Evolutionary conservation across 768 basidiomycete species (phyloP), one percentile per base, ranked within the genome.

Genomic region (Rhodotorula diobovata): DNA sequence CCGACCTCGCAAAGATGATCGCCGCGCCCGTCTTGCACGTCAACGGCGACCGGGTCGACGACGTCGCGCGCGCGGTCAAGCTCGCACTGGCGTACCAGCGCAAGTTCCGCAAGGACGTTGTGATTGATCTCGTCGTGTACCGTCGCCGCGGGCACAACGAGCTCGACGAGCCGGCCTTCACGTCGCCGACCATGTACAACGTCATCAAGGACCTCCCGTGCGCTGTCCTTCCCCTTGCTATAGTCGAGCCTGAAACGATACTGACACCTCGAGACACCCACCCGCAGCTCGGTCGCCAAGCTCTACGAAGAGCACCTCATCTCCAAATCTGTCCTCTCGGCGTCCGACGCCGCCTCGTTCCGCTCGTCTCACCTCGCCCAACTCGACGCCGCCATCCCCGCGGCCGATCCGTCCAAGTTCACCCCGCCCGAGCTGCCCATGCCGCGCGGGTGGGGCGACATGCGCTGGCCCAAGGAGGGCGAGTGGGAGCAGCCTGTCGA

Each of bases 11-110:
- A 1, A 73, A 76, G 89, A 11, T 90, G 89, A 88, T 93, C 75
- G 89, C 90, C 68, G 87, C 90, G 0, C 93, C 93, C 2, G 86
- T 94, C 9, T 79, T 95, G 30, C 93, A 95, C 71, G 91, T 93
- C 69, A 96, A 94, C 73, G 93, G 93, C 11, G 93, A 96, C 79
- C 82, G 89, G 79, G 91, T 91, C 0, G 91, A 95, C 85, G 91
- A 94, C 73, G 93, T 95, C 10, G 86, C 87, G 2, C 85, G 88
- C 14, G 91, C 92, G 3, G 85, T 95, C 81, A 87, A 91, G 71
- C 85, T 89, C n/a, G 93, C 93, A 0, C 90, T 95, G 82, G 85
- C 86, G 73, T 95, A 93, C 77, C 82, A 92, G 60, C 87, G 90
- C 77, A 83, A 89, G 80, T 95, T 95, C 84, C 85, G 90, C 70